Conservation (phyloP, 169 alveolate species). For the Eimeria maxima region DNA sequence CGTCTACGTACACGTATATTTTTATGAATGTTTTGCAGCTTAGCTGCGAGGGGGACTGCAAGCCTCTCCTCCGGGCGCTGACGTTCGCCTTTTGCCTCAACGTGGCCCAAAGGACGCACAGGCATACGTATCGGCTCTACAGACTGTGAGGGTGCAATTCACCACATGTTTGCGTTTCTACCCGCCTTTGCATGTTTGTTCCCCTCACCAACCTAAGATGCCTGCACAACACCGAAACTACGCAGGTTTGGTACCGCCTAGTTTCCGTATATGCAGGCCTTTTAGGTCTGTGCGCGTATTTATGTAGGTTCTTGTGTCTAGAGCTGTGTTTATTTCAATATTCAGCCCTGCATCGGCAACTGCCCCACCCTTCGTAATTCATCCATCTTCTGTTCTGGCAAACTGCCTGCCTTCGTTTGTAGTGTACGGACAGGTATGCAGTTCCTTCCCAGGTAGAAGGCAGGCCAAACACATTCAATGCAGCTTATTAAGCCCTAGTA, state of each 20-base stretch:
- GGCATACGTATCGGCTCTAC: slow-evolving; percentile 23
- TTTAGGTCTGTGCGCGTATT: not conserved
- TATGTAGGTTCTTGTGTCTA: not conserved
- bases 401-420: slow-evolving; percentile 61
- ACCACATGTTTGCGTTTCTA: not conserved
- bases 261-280: not conserved
- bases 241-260: not conserved
- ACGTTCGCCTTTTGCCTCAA: slow-evolving; percentile 74
- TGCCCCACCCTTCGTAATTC: slow-evolving; percentile 52
- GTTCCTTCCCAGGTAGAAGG: not conserved
- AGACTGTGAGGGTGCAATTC: slow-evolving; percentile 30
- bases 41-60: slow-evolving; percentile 66
- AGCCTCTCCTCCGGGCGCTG: slow-evolving; percentile 72
- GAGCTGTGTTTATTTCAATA: not conserved
- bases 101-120: slow-evolving; percentile 44
- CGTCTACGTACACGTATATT: not conserved
- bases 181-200: not conserved
- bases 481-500: not conserved
- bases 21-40: not conserved
- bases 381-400: slow-evolving; percentile 70
- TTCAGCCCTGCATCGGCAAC: slow-evolving; percentile 67
- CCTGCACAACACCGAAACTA: not conserved
- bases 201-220: not conserved
- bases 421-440: slow-evolving; percentile 44
- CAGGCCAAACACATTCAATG: not conserved